Base-by-base conservation (phyloP, 345 rosid genomes). In the Murraya paniculata region DNA sequence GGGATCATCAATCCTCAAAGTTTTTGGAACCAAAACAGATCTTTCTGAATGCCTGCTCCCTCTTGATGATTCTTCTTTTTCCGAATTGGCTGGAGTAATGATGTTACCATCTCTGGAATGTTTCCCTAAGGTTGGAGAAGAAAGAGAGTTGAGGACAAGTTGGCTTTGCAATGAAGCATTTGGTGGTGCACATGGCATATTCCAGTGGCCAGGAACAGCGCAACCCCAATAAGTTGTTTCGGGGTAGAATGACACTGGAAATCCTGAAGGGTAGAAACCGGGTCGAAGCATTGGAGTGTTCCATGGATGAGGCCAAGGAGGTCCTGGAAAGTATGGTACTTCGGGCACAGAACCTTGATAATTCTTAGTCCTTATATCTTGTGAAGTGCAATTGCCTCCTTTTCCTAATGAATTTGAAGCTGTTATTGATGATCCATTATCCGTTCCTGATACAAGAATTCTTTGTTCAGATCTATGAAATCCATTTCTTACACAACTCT, bases 291-390 rank as follows among this genome's bases (percentile, higher is more conserved):
- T 76, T 62, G 86, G 72, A 30, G 88, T 76, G 82, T 28, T 84
- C 87, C 91, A 82, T 22, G 84, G 87, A 80, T 82, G 84, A 77
- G 90, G 82, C 91, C 88, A 85, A 45, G 88, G 81, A 68, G 87
- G 81, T n/a, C 78, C 80, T 27, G 88, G 70, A 55, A 80, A 85
- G 62, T 76, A 79, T 31, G 79, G 78, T 16, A 77, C 67, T 75
- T 71, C 72, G 41, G 89, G 77, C 65, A 83, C 84, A 68, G 82
- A 74, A 19, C 76, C 78, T 3, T 66, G 84, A 48, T 72, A 56
- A 14, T 59, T 79, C 71, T 73, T 66, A 4, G 30, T 64, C 21
- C 9, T 28, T 33, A 56, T 60, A 69, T 76, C 86, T 73, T 64
- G 73, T 5, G 71, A 50, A 77, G 59, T 10, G 7, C 18, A 58